Evolutionary conservation across 768 basidiomycete species (phyloP), one percentile per base, ranked within the genome.

Genomic region (Psilocybe subaeruginosa): DNA sequence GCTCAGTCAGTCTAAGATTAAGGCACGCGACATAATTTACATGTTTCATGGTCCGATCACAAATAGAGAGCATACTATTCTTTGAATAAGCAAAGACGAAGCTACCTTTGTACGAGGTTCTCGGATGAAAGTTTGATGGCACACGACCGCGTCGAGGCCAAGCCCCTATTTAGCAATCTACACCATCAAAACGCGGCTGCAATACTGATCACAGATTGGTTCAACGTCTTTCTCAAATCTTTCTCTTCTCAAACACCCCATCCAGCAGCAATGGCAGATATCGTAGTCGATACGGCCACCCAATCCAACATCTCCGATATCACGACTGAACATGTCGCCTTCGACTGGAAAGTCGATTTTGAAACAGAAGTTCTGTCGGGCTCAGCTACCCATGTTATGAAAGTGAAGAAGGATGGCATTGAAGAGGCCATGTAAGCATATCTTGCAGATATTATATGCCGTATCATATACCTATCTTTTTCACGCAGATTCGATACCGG

Each of bases 291-390:
- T 69, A 88, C 87, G 17, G 86, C 92, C 0, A 89, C 90, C 0
- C 90, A 94, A 69, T 84, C 93, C 23, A 97, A 97, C 77, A 93
- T 92, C 73, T 72, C 76, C 4, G 76, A 88, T 50, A 81, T 95
- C 64, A 73, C 78, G 2, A 87, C 91, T 0, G 80, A 84, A 39
- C 86, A 93, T 70, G 75, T 95, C 14, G 75, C 82, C 19, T 85
- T 97, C 54, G 82, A 91, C 64, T 97, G 94, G 95, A 75, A 67
- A 0, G 75, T 97, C 64, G 88, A 97, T 74, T 97, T 94, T 71
- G 67, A 78, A 0, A 70, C 78, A 3, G 74, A 88, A 66, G 75
- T 80, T 54, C 78, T 97, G 62, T 72, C 75, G 31, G 95, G 96
- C 0, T 80, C 82, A 17, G 92, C 82, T 8, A 82, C 78, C 0